Evolutionary conservation across 164 flowering plant species (phyloP).

Genomic region (Cinnamomum micranthum): DNA sequence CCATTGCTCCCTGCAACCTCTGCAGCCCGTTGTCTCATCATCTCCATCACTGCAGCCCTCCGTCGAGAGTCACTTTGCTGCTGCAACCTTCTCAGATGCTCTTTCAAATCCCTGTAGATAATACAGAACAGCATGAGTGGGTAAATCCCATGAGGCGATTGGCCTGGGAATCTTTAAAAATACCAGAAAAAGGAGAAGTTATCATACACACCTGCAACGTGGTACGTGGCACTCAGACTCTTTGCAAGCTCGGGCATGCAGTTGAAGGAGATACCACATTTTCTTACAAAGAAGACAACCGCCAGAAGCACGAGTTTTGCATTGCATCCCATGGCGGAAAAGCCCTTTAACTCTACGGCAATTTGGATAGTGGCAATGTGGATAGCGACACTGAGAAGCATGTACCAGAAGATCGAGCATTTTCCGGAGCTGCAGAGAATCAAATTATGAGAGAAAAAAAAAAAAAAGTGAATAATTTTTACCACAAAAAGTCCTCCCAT

Average conservation of each 20-base stretch:
- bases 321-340: slow-evolving; percentile 89
- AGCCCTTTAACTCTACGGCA: slow-evolving; percentile 97
- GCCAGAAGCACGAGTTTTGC: slow-evolving; percentile 82
- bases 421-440: slow-evolving; percentile 70
- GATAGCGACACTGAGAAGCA: slow-evolving; percentile 89
- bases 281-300: slow-evolving; percentile 93
- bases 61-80: slow-evolving; percentile 93
- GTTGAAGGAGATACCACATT: slow-evolving; percentile 98
- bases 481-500: too few species aligned
- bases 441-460: slow-evolving; percentile 5
- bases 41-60: slow-evolving; percentile 98
- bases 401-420: slow-evolving; percentile 99
- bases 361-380: slow-evolving; percentile 84
- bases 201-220: slow-evolving; percentile 73
- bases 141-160: not conserved
- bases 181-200: not conserved
- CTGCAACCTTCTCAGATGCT: slow-evolving; percentile 81
- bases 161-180: not conserved
- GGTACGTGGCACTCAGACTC: slow-evolving; percentile 92
- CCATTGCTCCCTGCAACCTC: slow-evolving; percentile 77
- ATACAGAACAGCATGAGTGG: not conserved
- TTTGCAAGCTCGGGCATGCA: slow-evolving; percentile 98
- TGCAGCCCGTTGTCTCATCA: slow-evolving; percentile 99
- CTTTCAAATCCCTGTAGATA: slow-evolving; percentile 75
- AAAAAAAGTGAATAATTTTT: not conserved